phyloP scores from a whole-genome alignment of 2,329 filamentous ascomycete genomes.

The Aspergillus sojae region DNA sequence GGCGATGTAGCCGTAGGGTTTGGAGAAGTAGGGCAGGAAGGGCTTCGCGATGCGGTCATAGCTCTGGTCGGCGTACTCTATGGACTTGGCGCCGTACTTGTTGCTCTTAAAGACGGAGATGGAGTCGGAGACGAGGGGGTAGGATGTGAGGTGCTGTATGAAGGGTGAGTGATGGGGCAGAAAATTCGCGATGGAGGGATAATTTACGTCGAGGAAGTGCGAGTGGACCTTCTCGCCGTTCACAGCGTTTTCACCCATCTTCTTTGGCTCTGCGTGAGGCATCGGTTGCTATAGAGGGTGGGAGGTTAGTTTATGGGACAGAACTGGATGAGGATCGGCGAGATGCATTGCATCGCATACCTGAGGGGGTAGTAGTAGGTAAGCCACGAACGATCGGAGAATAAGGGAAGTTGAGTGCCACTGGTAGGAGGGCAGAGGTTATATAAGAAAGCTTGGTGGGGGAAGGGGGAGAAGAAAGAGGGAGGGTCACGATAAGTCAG shows the following conservation, averaged over 20 bases:
- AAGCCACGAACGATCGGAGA: not conserved
- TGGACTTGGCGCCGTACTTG: slow-evolving; percentile 79
- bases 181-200: slow-evolving; percentile 6
- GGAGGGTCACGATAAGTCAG: no score
- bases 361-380: not conserved
- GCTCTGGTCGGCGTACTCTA: slow-evolving; percentile 72
- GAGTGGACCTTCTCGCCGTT: slow-evolving; percentile 55
- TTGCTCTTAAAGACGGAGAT: slow-evolving; percentile 79
- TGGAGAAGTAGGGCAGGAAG: slow-evolving; percentile 74
- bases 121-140: slow-evolving; percentile 79
- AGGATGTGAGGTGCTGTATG: slow-evolving; percentile 75
- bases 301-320: not conserved
- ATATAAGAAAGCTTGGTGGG: not conserved
- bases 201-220: slow-evolving; percentile 47
- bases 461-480: no score
- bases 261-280: slow-evolving; percentile 53
- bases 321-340: not conserved
- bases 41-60: slow-evolving; percentile 78
- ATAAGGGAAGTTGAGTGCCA: not conserved
- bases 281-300: slow-evolving; percentile 32
- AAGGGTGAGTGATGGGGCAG: not conserved
- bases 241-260: slow-evolving; percentile 50
- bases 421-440: not conserved
- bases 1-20: slow-evolving; percentile 77
- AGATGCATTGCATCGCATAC: not conserved